phyloP scores from a whole-genome alignment of 208 protist species.

The Polymyxa betae region DNA sequence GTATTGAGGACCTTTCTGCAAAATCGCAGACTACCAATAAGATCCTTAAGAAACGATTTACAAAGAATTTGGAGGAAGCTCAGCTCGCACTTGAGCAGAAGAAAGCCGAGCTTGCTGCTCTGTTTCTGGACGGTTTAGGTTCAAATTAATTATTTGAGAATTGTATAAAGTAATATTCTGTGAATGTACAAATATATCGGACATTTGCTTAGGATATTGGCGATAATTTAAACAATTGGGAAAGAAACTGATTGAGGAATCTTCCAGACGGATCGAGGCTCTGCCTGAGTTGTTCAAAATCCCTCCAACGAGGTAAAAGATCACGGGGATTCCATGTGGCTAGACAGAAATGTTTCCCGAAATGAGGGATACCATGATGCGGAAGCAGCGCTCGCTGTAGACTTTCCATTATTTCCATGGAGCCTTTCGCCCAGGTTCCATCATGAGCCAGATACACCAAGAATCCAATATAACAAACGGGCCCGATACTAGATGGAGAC shows the following conservation, averaged over 20 bases:
- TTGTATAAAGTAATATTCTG: neutral
- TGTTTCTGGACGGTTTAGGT: no score
- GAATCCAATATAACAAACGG: slow-evolving; percentile 46
- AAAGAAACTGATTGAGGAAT: slow-evolving; percentile 41
- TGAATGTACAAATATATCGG: neutral
- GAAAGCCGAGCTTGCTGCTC: neutral
- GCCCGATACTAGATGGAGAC: neutral
- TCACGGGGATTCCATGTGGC: neutral
- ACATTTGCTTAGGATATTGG: neutral
- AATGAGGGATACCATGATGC: neutral
- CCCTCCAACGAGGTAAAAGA: neutral
- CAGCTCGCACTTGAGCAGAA: neutral
- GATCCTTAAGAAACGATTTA: slow-evolving; percentile 41
- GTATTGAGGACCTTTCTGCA: slow-evolving; percentile 7
- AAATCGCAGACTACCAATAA: slow-evolving; percentile 46
- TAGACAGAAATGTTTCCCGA: slow-evolving; percentile 44
- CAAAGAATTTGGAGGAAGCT: slow-evolving; percentile 37
- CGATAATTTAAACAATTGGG: neutral
- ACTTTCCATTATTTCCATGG: slow-evolving; percentile 26
- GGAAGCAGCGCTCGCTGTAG: slow-evolving; percentile 2
- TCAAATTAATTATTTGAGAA: no score
- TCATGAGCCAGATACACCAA: slow-evolving; percentile 31
- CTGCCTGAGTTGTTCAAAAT: neutral
- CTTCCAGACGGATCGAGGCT: neutral
- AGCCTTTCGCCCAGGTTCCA: neutral